phyloP scores from a whole-genome alignment of 208 protist genomes.

The Wallacemonas collosoma region DNA sequence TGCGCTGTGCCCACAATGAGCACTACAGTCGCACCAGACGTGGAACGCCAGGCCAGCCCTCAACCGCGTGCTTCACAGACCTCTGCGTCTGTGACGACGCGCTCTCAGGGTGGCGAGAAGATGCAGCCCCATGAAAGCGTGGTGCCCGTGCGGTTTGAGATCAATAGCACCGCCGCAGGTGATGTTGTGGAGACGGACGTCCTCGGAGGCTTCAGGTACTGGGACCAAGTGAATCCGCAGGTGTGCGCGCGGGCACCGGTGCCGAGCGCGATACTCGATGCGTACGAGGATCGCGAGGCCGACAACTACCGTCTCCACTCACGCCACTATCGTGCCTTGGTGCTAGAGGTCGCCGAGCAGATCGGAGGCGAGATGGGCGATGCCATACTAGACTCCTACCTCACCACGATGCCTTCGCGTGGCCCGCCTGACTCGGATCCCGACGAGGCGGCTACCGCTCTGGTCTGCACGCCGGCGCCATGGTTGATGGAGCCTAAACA shows the following conservation, averaged over 20 bases:
- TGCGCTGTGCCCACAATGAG: not conserved
- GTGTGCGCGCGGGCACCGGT: constrained; percentile 12
- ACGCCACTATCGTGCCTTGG: constrained; percentile 30
- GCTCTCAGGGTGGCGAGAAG: not conserved
- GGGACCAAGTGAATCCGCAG: constrained; percentile 24
- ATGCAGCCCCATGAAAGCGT: not conserved
- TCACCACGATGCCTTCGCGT: constrained; percentile 17
- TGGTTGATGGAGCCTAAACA: constrained; percentile 24
- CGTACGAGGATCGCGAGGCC: constrained; percentile 32
- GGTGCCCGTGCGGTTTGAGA: constrained; percentile 30
- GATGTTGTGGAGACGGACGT: constrained; percentile 47
- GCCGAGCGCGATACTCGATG: constrained; percentile 52
- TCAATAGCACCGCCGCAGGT: constrained; percentile 47
- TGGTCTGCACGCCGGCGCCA: constrained; percentile 15
- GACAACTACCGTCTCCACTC: constrained; percentile 52
- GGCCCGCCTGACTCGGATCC: not conserved
- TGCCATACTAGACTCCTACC: constrained; percentile 22
- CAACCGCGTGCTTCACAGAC: not conserved
- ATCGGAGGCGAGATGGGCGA: constrained; percentile 25
- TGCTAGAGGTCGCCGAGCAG: constrained; percentile 24
- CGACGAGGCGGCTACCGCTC: constrained; percentile 22
- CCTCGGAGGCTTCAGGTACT: constrained; percentile 30
- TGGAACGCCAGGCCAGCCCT: too few species aligned
- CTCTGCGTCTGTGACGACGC: not conserved
- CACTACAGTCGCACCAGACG: too few species aligned